phyloP scores from a whole-genome alignment of 345 rosid species.

The Diplotaxis tenuifolia region DNA sequence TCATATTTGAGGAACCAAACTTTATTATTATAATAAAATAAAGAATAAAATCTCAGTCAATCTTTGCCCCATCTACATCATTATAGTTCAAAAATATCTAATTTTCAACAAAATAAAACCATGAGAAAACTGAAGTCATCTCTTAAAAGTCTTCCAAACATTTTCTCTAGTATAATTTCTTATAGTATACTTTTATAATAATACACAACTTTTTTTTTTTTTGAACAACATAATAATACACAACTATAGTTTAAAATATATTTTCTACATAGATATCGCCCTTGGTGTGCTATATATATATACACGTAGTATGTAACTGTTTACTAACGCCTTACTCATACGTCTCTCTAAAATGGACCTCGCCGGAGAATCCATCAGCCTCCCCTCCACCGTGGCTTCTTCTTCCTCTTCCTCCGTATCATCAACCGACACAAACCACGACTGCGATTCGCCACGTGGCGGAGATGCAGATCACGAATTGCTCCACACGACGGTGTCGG shows the following conservation, averaged over 20 bases:
- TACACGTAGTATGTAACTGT: slow-evolving; percentile 43
- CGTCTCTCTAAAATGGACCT: slow-evolving; percentile 26
- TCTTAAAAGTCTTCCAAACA: slow-evolving; percentile 7
- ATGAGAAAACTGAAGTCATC: slow-evolving; percentile 20
- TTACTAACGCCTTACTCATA: slow-evolving; percentile 52
- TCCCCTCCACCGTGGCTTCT: slow-evolving; percentile 19
- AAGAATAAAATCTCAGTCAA: slow-evolving; percentile 18
- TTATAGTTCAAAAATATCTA: slow-evolving; percentile 4
- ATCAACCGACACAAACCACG: slow-evolving; percentile 42
- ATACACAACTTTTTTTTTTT: too few species aligned
- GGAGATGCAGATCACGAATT: slow-evolving; percentile 45
- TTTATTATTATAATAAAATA: background rate
- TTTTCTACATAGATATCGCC: background rate
- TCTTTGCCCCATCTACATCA: slow-evolving; percentile 27
- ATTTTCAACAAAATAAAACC: background rate
- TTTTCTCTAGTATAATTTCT: background rate
- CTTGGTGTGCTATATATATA: slow-evolving; percentile 22
- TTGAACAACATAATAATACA: background rate
- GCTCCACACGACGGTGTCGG: slow-evolving; percentile 24
- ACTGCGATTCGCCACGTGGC: slow-evolving; percentile 54
- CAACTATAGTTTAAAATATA: background rate
- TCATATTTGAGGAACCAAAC: slow-evolving; percentile 16
- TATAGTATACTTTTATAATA: background rate
- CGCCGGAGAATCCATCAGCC: slow-evolving; percentile 23
- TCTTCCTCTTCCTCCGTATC: slow-evolving; percentile 40